Conservation (phyloP, 257 asterid species). For the Solanum clarkiae region DNA sequence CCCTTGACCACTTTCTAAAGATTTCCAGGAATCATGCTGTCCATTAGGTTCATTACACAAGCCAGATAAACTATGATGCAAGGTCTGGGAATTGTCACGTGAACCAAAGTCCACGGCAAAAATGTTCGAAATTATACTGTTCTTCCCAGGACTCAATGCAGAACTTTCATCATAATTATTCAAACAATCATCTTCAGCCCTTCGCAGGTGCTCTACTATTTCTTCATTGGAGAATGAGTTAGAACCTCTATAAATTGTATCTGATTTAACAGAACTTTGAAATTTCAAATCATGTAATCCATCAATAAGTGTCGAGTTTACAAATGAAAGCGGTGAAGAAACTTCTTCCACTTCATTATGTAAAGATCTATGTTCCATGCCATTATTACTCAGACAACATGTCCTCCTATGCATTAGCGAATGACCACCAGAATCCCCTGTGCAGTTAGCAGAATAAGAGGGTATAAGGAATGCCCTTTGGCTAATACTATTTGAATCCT, state of each 20-base stretch:
- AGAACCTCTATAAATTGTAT: slow-evolving; percentile 67
- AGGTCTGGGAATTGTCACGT: slow-evolving; percentile 42
- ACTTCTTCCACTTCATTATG: slow-evolving; percentile 48
- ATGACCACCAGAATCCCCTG: slow-evolving; percentile 35
- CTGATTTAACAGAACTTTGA: slow-evolving; percentile 70
- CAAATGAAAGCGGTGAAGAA: slow-evolving; percentile 42
- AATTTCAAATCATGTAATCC: slow-evolving; percentile 63
- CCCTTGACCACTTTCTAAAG: slow-evolving; percentile 48
- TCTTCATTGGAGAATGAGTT: slow-evolving; percentile 90
- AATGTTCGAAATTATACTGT: slow-evolving; percentile 65
- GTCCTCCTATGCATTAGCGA: slow-evolving; percentile 25
- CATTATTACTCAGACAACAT: slow-evolving; percentile 33
- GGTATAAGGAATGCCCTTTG: slow-evolving; percentile 25
- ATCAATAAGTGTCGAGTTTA: slow-evolving; percentile 46
- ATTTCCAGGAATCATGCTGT: slow-evolving; percentile 59
- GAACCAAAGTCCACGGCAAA: slow-evolving; percentile 78
- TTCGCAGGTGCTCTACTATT: slow-evolving; percentile 83
- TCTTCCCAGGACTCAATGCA: slow-evolving; percentile 52
- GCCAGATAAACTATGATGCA: slow-evolving; percentile 39
- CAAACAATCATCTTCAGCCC: slow-evolving; percentile 48
- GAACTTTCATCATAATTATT: slow-evolving; percentile 46
- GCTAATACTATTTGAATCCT: slow-evolving; percentile 24
- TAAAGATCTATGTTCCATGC: slow-evolving; percentile 27
- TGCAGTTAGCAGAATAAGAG: slow-evolving; percentile 25
- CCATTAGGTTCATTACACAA: slow-evolving; percentile 41